Percentiles rank a stretch among this genome's conserved stretches.
These are phyloP conservation scores for Cephaloascus albidus DNA, from an alignment of 805 yeast genomes.

Conservation along the genomic window DNA sequence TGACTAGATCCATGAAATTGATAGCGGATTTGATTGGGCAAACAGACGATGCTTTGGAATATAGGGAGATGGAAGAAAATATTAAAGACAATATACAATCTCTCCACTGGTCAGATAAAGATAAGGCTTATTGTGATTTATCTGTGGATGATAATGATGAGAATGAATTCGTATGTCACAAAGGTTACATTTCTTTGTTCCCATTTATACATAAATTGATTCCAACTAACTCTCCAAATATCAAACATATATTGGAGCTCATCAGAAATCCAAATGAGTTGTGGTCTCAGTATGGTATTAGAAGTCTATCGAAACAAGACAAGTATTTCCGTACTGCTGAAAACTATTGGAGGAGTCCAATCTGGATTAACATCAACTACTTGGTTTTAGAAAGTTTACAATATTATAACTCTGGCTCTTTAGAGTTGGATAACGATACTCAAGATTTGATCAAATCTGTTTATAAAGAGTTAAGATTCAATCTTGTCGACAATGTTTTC, in stretches of 20 bases:
- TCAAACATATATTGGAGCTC: conserved; percentile 43
- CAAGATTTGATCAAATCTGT: conserved; percentile 31
- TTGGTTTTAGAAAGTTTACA: conserved; percentile 62
- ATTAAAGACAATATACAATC: conserved; percentile 58
- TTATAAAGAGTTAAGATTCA: conserved; percentile 52
- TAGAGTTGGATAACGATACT: conserved; percentile 11
- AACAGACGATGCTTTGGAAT: conserved; percentile 48
- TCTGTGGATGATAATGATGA: conserved; percentile 68
- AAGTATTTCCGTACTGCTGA: conserved; percentile 66
- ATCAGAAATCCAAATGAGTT: conserved; percentile 64
- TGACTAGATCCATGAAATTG: conserved; percentile 73
- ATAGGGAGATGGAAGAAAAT: conserved; percentile 40
- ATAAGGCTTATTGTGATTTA: conserved; percentile 71
- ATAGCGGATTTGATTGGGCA: conserved; percentile 58
- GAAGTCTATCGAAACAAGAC: conserved; percentile 69
- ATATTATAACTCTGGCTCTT: conserved; percentile 32
- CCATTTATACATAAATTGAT: conserved; percentile 75
- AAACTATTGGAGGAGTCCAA: conserved; percentile 92
- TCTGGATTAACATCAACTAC: conserved; percentile 91
- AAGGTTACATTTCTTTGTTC: conserved; percentile 80
- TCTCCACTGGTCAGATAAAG: conserved; percentile 71
- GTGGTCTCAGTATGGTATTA: conserved; percentile 72
- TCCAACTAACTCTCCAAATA: conserved; percentile 30
- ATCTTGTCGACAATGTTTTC: conserved; percentile 60
- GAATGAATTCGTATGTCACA: conserved; percentile 63